Evolutionary conservation across 1,284 basidiomycete genomes (phyloP), one percentile per base, ranked within the genome.

Genomic region (Schizophyllum commune): DNA sequence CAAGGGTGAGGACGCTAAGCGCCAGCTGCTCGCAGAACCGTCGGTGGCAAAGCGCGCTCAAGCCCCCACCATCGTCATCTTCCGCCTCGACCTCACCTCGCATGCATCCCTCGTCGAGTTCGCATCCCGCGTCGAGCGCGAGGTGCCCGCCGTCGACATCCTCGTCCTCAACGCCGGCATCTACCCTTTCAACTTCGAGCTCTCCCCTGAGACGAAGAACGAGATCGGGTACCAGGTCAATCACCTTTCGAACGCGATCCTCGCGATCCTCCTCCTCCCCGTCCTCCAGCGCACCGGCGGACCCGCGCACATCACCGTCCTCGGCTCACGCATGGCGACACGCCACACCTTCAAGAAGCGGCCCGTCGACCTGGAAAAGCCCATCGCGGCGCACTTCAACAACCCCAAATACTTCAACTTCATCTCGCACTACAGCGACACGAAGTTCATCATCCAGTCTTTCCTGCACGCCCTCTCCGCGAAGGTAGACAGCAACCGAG

Each of bases 101-200:
- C 75, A 82, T 56, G 70, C 74, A 1, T 68, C 75, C 11, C 69
- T 83, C 47, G 68, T 84, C 53, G 82, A 84, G 65, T 67, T 84
- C 22, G 75, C 73, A 5, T 83, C 82, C 5, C 74, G 78, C 27
- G 75, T 77, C 4, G 63, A 70, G 39, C 65, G 65, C 13, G 67
- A 73, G 61, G 64, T 67, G 58, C 60, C 68, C 39, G 57, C 68
- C n/a, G 76, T 75, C 65, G 70, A 79, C 63, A 65, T 67, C 56
- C 57, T 61, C 34, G 53, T 67, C 20, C 65, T 67, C 13, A 67
- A 67, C 61, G 66, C 66, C 21, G 66, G 66, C 4, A 57, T 64
- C 7, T 57, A 58, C 22, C 9, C 17, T 15, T 22, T 64, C 2
- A 32, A 59, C 2, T 66, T 58, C 53, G 32, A 55, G 13, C 54